phyloP scores from a whole-genome alignment of 257 asterid genomes.

The Thymus mandschuricus region DNA sequence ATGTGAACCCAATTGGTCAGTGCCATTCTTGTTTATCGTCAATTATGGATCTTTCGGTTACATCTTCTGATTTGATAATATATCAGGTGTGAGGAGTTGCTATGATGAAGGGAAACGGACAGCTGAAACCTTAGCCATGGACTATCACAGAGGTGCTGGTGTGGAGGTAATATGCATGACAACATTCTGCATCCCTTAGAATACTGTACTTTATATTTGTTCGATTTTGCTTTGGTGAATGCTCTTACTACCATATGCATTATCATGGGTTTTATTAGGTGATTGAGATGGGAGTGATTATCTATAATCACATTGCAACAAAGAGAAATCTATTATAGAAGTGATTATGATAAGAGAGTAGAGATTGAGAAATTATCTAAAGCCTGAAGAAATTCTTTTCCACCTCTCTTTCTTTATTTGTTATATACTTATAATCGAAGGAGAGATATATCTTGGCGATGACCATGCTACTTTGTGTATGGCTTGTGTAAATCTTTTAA shows the following conservation, averaged over 20 bases:
- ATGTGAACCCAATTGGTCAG: conserved; percentile 93
- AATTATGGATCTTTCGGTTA: conserved; percentile 15
- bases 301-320: neutral
- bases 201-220: conserved; percentile 10
- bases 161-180: conserved; percentile 63
- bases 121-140: conserved; percentile 97
- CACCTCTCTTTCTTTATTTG: neutral
- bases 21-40: conserved; percentile 3
- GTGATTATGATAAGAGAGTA: conserved; percentile 18
- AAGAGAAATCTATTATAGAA: neutral
- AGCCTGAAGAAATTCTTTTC: neutral
- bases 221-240: neutral
- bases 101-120: conserved; percentile 95
- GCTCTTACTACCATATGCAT: neutral
- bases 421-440: neutral
- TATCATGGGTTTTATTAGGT: conserved; percentile 4
- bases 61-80: conserved; percentile 21
- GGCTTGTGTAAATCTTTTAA: neutral
- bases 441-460: neutral
- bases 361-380: neutral
- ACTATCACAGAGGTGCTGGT: conserved; percentile 90
- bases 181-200: neutral
- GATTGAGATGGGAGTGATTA: neutral
- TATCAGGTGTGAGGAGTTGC: conserved; percentile 87
- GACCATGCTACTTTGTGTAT: neutral